phyloP scores from a whole-genome alignment of 208 protist genomes.

The Angomonas deanei region DNA sequence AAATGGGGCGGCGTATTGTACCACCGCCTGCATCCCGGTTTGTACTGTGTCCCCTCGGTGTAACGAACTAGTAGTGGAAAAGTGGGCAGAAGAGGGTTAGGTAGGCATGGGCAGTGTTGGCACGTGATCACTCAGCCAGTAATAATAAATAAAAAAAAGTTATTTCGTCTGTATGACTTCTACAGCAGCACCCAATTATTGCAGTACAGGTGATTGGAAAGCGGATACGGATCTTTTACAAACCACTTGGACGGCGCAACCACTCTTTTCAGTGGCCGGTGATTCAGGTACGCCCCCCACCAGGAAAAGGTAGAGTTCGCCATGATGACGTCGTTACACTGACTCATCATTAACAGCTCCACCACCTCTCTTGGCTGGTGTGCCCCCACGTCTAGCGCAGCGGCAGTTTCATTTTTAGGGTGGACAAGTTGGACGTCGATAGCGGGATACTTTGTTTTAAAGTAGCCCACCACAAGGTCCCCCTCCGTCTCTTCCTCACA shows the following conservation, averaged over 20 bases:
- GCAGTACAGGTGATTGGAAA: conserved; percentile 73
- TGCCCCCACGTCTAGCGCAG: not conserved
- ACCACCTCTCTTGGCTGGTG: conserved; percentile 54
- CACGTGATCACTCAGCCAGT: too few species aligned
- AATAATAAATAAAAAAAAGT: too few species aligned
- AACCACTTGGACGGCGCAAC: conserved; percentile 77
- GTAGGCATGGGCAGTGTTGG: too few species aligned
- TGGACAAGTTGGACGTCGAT: conserved; percentile 49
- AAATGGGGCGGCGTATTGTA: conserved; percentile 10
- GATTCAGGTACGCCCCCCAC: conserved; percentile 82
- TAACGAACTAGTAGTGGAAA: not conserved
- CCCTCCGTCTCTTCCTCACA: conserved; percentile 66
- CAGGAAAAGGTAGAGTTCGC: conserved; percentile 86
- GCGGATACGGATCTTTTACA: conserved; percentile 63
- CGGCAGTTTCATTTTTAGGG: not conserved
- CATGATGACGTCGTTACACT: conserved; percentile 84
- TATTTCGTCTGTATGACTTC: not conserved
- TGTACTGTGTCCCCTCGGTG: not conserved
- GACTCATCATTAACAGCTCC: conserved; percentile 75
- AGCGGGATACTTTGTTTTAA: conserved; percentile 47
- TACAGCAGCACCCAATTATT: conserved; percentile 64
- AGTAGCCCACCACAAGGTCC: conserved; percentile 34
- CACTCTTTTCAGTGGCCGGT: conserved; percentile 43
- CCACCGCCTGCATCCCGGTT: conserved; percentile 7
- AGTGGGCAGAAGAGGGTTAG: conserved; percentile 11